phyloP scores from a whole-genome alignment of 495 filamentous ascomycete species.

The Trichoderma erinaceum region DNA sequence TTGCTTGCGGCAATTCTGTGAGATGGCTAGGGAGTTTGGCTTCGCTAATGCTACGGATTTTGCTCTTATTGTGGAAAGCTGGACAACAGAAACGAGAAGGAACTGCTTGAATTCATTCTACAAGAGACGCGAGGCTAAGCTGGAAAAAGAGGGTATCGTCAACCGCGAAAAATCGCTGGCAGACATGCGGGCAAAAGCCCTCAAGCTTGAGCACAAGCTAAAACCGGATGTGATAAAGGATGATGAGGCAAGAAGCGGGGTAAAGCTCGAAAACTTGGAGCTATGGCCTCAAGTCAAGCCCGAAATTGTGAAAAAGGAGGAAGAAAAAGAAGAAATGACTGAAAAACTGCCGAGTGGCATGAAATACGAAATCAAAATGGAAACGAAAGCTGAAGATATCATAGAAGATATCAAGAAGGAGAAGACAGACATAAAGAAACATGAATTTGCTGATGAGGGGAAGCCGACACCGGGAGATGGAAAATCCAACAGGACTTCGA shows the following conservation, averaged over 20 bases:
- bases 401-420: background rate
- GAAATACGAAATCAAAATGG: conserved; percentile 2
- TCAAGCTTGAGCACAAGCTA: background rate
- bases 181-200: background rate
- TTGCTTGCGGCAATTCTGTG: conserved; percentile 78
- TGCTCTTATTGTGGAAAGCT: conserved; percentile 86
- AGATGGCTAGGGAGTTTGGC: conserved; percentile 75
- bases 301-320: conserved; percentile 19
- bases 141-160: conserved; percentile 18
- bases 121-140: conserved; percentile 35
- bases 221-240: conserved; percentile 17
- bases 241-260: background rate
- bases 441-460: background rate
- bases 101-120: conserved; percentile 83
- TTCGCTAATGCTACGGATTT: conserved; percentile 76
- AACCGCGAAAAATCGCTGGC: background rate
- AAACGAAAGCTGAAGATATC: conserved; percentile 2
- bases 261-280: conserved; percentile 12
- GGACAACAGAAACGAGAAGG: conserved; percentile 80
- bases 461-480: conserved; percentile 5
- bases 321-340: conserved; percentile 12
- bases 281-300: background rate
- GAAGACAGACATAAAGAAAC: background rate
- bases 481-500: conserved; percentile 9
- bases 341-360: background rate